Evolutionary conservation across 2,329 filamentous ascomycete genomes (phyloP).

Genomic region (Botrytis pseudocinerea): DNA sequence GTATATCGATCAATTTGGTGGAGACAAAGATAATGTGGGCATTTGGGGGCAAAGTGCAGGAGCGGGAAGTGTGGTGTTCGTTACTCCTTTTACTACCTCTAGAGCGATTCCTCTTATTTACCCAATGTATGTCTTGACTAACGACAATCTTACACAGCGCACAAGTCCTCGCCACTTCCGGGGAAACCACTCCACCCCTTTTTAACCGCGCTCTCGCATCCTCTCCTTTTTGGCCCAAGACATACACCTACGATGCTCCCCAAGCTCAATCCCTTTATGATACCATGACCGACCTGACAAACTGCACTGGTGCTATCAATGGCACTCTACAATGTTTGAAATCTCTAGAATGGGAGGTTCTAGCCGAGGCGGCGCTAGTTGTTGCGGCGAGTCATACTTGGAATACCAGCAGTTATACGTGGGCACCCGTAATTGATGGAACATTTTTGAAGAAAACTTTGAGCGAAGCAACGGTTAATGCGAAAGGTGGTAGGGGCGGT

Average conservation of each 20-base stretch:
- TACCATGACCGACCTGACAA: constrained; percentile 46
- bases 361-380: constrained; percentile 53
- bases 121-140: background rate
- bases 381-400: constrained; percentile 53
- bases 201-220: constrained; percentile 54
- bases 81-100: background rate
- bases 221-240: constrained; percentile 55
- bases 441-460: constrained; percentile 51
- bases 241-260: constrained; percentile 52
- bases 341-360: constrained; percentile 50
- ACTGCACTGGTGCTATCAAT: constrained; percentile 45
- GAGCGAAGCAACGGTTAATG: constrained; percentile 44
- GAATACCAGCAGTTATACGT: constrained; percentile 57
- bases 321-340: constrained; percentile 56
- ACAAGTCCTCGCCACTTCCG: constrained; percentile 52
- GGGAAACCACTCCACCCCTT: constrained; percentile 45
- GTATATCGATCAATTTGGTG: constrained; percentile 60
- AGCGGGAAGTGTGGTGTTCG: constrained; percentile 50
- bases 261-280: constrained; percentile 50
- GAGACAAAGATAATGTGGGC: constrained; percentile 56
- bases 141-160: constrained; percentile 36
- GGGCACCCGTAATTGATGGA: constrained; percentile 61
- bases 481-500: background rate
- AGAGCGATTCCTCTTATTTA: background rate
- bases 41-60: constrained; percentile 62